Conservation (phyloP, 73 alveolate species). For the Durusdinium trenchii region DNA sequence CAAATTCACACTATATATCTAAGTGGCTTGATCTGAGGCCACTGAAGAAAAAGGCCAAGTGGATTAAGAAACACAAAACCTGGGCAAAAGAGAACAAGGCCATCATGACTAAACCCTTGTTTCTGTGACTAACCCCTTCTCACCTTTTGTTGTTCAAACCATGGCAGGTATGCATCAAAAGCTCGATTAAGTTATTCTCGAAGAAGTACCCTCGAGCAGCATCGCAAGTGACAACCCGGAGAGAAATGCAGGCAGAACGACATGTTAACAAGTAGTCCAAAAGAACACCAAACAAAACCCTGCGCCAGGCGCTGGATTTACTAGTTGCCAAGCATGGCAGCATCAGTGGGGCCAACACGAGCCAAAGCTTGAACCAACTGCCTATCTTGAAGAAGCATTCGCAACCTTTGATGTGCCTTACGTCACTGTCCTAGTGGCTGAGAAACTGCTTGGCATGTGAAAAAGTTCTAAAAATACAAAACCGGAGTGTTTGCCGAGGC, state of each 20-base stretch:
- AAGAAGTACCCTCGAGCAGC: constrained; percentile 4
- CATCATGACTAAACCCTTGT: background rate
- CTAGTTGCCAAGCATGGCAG: background rate
- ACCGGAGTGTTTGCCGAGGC: constrained; percentile 7
- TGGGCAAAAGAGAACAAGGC: constrained; percentile 17
- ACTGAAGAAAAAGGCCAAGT: background rate
- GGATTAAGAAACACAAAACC: background rate
- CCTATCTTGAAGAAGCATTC: background rate
- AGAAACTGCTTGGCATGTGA: background rate
- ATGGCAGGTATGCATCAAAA: constrained; percentile 7
- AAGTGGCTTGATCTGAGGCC: background rate
- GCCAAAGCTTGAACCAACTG: background rate
- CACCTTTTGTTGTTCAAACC: background rate
- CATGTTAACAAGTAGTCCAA: too few species aligned
- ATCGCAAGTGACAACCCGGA: background rate
- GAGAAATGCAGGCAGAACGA: background rate
- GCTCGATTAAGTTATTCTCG: background rate
- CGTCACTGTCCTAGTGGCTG: constrained; percentile 18
- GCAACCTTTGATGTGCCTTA: background rate
- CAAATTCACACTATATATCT: background rate
- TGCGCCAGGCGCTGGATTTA: background rate
- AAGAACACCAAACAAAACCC: too few species aligned
- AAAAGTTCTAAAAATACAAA: too few species aligned
- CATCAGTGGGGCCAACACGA: constrained; percentile 1
- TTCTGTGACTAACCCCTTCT: background rate